Evolutionary conservation across 2,329 filamentous ascomycete genomes (phyloP).

Genomic region (Cordyceps militaris): DNA sequence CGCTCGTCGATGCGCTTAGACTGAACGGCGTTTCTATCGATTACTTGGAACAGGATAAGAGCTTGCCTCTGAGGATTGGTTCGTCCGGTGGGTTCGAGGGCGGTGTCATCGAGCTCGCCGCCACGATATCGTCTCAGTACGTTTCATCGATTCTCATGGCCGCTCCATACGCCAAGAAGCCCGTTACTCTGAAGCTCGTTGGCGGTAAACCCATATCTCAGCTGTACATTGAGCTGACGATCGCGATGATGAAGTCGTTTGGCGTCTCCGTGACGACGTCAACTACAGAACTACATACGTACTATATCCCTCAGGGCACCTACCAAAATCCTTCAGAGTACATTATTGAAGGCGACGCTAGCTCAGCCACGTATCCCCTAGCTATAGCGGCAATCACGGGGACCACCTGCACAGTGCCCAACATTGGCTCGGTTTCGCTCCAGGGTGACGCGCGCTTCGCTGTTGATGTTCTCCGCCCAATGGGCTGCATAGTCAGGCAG

Average conservation of each 20-base stretch:
- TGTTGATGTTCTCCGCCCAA: slow-evolving; percentile 78
- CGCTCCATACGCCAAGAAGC: slow-evolving; percentile 90
- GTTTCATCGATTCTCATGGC: slow-evolving; percentile 96
- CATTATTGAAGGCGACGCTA: slow-evolving; percentile 91
- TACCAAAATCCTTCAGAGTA: slow-evolving; percentile 85
- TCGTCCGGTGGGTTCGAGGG: slow-evolving; percentile 79
- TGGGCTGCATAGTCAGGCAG: slow-evolving; percentile 90
- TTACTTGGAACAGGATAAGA: slow-evolving; percentile 76
- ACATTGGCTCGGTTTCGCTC: slow-evolving; percentile 85
- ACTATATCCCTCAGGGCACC: slow-evolving; percentile 78
- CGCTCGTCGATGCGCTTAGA: slow-evolving; percentile 82
- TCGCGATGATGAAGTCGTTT: slow-evolving; percentile 93
- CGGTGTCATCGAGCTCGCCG: slow-evolving; percentile 83
- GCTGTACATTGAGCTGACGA: slow-evolving; percentile 97
- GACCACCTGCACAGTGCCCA: slow-evolving; percentile 90
- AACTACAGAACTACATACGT: slow-evolving; percentile 74
- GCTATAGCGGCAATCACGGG: slow-evolving; percentile 93
- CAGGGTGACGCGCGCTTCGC: slow-evolving; percentile 95
- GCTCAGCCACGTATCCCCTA: slow-evolving; percentile 92
- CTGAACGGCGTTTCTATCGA: slow-evolving; percentile 81
- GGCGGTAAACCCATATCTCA: slow-evolving; percentile 98
- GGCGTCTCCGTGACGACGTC: slow-evolving; percentile 76
- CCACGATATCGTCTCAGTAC: slow-evolving; percentile 97
- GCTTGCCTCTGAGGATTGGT: slow-evolving; percentile 74
- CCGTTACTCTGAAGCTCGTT: slow-evolving; percentile 81